Evolutionary conservation across 805 yeast species (phyloP), one percentile per base, ranked within the genome.

Genomic region (Metschnikowia kofuensis): DNA sequence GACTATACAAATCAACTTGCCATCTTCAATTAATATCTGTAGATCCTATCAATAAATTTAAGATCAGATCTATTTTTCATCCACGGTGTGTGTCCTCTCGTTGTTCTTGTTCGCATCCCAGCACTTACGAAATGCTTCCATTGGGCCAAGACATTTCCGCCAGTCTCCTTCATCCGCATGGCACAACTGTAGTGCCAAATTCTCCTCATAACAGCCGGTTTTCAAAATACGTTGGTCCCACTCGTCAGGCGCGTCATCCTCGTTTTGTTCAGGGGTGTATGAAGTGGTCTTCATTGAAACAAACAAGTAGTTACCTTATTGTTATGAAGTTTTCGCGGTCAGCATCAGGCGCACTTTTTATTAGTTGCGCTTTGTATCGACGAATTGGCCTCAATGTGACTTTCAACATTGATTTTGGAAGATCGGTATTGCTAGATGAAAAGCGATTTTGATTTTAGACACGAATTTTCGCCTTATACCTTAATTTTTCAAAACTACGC

Each of bases 121-220:
- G 66, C 91, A 85, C 47, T 76, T 70, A 46, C 77, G 74, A 60
- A 85, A 84, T 13, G 76, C 79, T 32, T 69, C 68, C 86, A 81
- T 77, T 62, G 87, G 94, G 15, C 69, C 67, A 2, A 80, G 63
- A 42, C 67, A 63, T 58, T 81, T 67, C 46, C 95, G 68, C 96
- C 96, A 88, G 61, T 88, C 95, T 29, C 81, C 81, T 1, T 84
- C 84, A 50, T 87, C 95, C 4, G 89, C 90, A 61, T 85, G 90
- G 56, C 96, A 88, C 32, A 87, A 66, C 45, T 84, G 88, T 31
- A 88, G 68, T 13, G 80, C 80, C 60, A 83, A 65, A 58, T 88
- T 88, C 60, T 88, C 91, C 30, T 77, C 85, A 12, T 79, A 75
- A 61, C 96, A 88, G 1, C 96, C 96, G 0, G 96, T 87, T 32